phyloP scores from a whole-genome alignment of 768 basidiomycete genomes.

The Xerocomellus intermedius region DNA sequence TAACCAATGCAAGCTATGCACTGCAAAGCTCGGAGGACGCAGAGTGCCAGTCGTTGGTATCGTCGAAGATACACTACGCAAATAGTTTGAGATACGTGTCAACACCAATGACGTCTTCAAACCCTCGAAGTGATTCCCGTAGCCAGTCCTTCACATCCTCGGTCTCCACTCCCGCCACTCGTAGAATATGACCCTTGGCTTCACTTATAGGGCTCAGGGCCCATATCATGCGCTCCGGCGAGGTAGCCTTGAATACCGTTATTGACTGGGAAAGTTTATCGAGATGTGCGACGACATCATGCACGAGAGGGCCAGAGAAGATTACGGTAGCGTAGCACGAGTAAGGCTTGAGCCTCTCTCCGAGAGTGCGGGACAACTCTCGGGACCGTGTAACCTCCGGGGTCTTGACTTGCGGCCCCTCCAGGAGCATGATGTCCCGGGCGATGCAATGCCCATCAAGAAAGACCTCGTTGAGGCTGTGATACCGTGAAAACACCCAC shows the following conservation, averaged over 20 bases:
- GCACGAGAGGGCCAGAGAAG: constrained; percentile 67
- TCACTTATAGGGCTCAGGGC: constrained; percentile 62
- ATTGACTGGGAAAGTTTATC: constrained; percentile 48
- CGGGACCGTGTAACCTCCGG: constrained; percentile 9
- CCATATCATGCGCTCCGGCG: constrained; percentile 75
- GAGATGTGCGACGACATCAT: constrained; percentile 48
- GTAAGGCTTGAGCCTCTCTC: constrained; percentile 71
- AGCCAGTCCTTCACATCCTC: constrained; percentile 77
- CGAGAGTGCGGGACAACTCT: constrained; percentile 47
- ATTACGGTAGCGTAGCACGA: constrained; percentile 88
- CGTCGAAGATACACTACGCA: constrained; percentile 29
- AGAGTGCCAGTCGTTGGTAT: neutral
- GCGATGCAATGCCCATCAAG: constrained; percentile 63
- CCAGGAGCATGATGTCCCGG: constrained; percentile 76
- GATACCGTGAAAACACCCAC: constrained; percentile 85
- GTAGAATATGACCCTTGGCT: constrained; percentile 55
- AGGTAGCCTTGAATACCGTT: constrained; percentile 55
- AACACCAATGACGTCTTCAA: constrained; percentile 55
- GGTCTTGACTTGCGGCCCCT: constrained; percentile 37
- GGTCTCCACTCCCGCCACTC: constrained; percentile 74
- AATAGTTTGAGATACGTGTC: constrained; percentile 69
- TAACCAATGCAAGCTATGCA: no score
- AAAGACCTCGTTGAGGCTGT: constrained; percentile 82
- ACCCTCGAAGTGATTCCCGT: constrained; percentile 45
- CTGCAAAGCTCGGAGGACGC: no score